These are phyloP conservation scores for Trypanosoma melophagium DNA, from an alignment of 208 protist species.

Conservation along the genomic window DNA sequence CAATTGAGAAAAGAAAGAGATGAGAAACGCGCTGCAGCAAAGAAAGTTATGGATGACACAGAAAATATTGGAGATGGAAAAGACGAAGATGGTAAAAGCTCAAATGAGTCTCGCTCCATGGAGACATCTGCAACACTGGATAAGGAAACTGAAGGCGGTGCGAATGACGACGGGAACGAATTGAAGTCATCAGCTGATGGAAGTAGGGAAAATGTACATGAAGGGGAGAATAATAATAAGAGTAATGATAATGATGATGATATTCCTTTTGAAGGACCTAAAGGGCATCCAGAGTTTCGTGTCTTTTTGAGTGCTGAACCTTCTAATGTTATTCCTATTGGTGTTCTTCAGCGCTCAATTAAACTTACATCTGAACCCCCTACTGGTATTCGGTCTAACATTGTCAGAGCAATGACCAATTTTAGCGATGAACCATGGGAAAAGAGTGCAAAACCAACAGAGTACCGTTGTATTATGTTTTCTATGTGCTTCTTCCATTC, in stretches of 20 bases:
- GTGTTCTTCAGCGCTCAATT: constrained; percentile 97
- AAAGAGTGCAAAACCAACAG: constrained; percentile 93
- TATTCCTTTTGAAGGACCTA: constrained; percentile 87
- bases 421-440: constrained; percentile 97
- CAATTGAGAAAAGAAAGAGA: constrained; percentile 85
- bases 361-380: constrained; percentile 99
- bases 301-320: constrained; percentile 98
- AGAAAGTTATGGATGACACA: constrained; percentile 16
- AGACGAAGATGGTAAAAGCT: constrained; percentile 22
- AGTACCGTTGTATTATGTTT: constrained; percentile 98
- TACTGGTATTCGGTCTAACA: constrained; percentile 96
- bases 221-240: constrained; percentile 29
- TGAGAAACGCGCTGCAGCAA: constrained; percentile 66
- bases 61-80: constrained; percentile 14
- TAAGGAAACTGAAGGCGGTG: neutral
- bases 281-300: constrained; percentile 95
- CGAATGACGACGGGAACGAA: constrained; percentile 5
- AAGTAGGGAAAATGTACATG: constrained; percentile 8
- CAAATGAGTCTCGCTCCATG: constrained; percentile 10
- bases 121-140: neutral
- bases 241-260: constrained; percentile 74
- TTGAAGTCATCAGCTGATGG: constrained; percentile 16
- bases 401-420: constrained; percentile 94
- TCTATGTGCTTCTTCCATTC: constrained; percentile 98
- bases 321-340: constrained; percentile 94